Evolutionary conservation across 2,329 filamentous ascomycete species (phyloP), one percentile per base, ranked within the genome.

Genomic region (Scorias spongiosa): DNA sequence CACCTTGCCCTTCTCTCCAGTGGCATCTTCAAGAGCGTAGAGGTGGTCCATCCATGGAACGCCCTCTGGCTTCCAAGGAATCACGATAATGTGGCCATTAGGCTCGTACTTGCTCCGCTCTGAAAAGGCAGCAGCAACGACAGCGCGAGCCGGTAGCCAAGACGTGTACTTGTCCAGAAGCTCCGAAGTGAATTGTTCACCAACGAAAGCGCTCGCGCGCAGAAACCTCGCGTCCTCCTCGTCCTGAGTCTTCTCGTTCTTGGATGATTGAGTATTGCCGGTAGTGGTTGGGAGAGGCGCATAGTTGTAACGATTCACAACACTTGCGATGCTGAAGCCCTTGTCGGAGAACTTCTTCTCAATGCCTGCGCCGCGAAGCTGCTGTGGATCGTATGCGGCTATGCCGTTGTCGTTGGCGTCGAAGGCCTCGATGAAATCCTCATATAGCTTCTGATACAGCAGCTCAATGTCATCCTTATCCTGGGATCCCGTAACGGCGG

Each of bases 321-420:
- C 71, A 49, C 86, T 84, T 44, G 86, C 84, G 47, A 98, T 78
- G 42, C 76, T 81, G 67, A 95, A 88, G 42, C 80, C 84, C 46
- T 83, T 81, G 57, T 88, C 75, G 54, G 79, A 81, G 68, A 93
- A 95, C 53, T 80, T 80, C 70, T 88, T 91, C 63, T 83, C 69
- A 37, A 95, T 64, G 3, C 81, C 82, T 0, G 84, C 83, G 28
- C 78, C 72, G 28, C 75, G 65, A 14, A 94, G 61, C 29, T 71
- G 78, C 18, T 72, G 71, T 26, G 82, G 71, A 60, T 94, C 85
- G 66, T 93, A 93, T 46, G 72, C 74, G 20, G 80, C 80, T 59
- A 98, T 82, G 53, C 91, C 91, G 63, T 98, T 98, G 71, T 98
- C 91, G 66, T 98, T 89, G 46, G 88, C 91, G 65, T 98, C 91